phyloP scores from a whole-genome alignment of 2,329 filamentous ascomycete genomes.

The Penicillium italicum region DNA sequence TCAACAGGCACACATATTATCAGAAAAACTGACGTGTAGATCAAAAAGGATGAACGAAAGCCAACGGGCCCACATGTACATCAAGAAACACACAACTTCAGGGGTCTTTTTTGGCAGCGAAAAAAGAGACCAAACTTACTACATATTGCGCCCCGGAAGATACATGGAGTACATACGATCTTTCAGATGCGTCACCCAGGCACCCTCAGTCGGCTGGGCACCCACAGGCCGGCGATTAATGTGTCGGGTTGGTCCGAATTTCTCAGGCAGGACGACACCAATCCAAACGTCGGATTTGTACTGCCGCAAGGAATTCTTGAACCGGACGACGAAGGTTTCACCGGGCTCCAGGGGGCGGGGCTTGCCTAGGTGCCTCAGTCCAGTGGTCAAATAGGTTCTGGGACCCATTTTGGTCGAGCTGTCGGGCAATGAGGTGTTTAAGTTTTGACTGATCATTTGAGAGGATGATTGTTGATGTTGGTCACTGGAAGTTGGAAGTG shows the following conservation, averaged over 20 bases:
- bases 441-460: no score
- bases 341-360: background rate
- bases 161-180: slow-evolving; percentile 14
- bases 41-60: background rate
- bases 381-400: background rate
- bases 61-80: background rate
- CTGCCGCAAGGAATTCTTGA: slow-evolving; percentile 7
- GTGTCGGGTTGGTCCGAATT: slow-evolving; percentile 1
- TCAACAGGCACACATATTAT: background rate
- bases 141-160: slow-evolving; percentile 14
- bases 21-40: background rate
- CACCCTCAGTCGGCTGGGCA: background rate
- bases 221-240: slow-evolving; percentile 5
- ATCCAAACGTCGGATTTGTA: slow-evolving; percentile 16
- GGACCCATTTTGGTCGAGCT: background rate
- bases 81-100: background rate
- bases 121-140: slow-evolving; percentile 11
- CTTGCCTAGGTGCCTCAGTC: background rate
- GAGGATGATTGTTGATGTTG: background rate
- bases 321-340: slow-evolving; percentile 7
- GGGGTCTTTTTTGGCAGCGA: background rate
- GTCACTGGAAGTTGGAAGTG: background rate
- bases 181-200: slow-evolving; percentile 1
- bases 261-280: slow-evolving; percentile 3
- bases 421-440: background rate